Evolutionary conservation across 768 basidiomycete genomes (phyloP).

Genomic region (Serendipita sp.): DNA sequence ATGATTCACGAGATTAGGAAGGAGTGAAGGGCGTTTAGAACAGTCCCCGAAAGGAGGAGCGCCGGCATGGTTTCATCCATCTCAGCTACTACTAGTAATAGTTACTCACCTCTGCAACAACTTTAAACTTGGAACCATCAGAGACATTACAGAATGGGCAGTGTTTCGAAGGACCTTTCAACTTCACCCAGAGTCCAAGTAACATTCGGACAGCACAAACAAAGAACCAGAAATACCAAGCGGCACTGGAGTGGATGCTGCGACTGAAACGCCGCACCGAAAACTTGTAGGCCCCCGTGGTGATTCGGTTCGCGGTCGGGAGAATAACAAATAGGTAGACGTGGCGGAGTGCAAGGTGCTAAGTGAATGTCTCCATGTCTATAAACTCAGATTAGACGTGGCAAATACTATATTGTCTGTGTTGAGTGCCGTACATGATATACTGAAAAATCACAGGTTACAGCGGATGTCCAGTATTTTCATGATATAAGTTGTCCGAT

Average conservation of each 20-base stretch:
- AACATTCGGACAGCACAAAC: not conserved
- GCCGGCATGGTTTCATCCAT: not conserved
- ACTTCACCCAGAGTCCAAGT: not conserved
- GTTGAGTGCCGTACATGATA: not conserved
- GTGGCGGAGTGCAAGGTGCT: not conserved
- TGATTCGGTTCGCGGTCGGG: not conserved
- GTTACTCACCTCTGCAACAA: not conserved
- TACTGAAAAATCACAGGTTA: not conserved
- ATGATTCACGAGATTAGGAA: no score
- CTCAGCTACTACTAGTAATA: not conserved
- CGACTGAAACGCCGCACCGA: not conserved
- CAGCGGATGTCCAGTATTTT: not conserved
- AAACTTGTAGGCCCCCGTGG: not conserved
- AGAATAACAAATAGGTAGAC: not conserved
- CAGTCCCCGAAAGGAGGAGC: no score
- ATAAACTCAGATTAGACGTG: not conserved
- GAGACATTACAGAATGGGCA: not conserved
- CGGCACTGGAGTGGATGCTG: not conserved
- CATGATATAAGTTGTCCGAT: no score
- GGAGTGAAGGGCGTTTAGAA: no score
- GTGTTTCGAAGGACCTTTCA: not conserved
- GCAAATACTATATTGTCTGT: no score
- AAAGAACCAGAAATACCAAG: not conserved
- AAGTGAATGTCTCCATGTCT: not conserved
- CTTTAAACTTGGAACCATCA: not conserved